These are phyloP conservation scores for Malassezia arunalokei DNA, from an alignment of 1,284 basidiomycete species.

Conservation along the genomic window DNA sequence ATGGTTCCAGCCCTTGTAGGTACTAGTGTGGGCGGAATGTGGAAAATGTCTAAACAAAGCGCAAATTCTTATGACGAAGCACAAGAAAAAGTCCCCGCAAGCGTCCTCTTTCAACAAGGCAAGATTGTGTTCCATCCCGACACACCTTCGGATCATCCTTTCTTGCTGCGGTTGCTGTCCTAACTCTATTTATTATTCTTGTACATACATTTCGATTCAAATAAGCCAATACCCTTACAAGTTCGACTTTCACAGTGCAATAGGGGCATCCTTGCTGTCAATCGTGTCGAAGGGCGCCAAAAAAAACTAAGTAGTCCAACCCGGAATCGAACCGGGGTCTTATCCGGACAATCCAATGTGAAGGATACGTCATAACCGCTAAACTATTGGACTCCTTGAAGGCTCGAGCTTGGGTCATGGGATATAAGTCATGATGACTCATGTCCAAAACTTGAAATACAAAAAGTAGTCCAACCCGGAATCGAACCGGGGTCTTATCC, in stretches of 20 bases:
- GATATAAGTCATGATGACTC: background rate
- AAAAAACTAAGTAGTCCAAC: slow-evolving; percentile 13
- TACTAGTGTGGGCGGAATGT: slow-evolving; percentile 33
- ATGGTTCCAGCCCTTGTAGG: slow-evolving; percentile 40
- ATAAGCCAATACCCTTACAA: no score
- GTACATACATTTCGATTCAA: no score
- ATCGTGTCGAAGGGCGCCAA: background rate
- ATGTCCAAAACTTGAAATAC: background rate
- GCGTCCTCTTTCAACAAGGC: slow-evolving; percentile 49
- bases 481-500: slow-evolving; percentile 21
- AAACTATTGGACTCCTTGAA: slow-evolving; percentile 9
- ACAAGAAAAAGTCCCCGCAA: slow-evolving; percentile 18
- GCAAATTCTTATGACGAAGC: background rate
- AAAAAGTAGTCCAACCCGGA: slow-evolving; percentile 20
- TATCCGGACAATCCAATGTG: slow-evolving; percentile 14
- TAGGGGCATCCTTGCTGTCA: background rate
- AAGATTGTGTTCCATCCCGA: slow-evolving; percentile 75
- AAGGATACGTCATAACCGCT: slow-evolving; percentile 21
- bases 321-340: slow-evolving; percentile 21
- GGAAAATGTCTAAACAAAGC: slow-evolving; percentile 13
- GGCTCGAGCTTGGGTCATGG: background rate
- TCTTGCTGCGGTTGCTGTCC: background rate
- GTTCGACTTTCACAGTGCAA: background rate
- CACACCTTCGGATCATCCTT: slow-evolving; percentile 52
- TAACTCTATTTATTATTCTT: background rate